Percentiles rank a stretch among this genome's conserved stretches.
phyloP scores from a whole-genome alignment of 148 eudicot genomes.

The Vaccinium vitisidaea region DNA sequence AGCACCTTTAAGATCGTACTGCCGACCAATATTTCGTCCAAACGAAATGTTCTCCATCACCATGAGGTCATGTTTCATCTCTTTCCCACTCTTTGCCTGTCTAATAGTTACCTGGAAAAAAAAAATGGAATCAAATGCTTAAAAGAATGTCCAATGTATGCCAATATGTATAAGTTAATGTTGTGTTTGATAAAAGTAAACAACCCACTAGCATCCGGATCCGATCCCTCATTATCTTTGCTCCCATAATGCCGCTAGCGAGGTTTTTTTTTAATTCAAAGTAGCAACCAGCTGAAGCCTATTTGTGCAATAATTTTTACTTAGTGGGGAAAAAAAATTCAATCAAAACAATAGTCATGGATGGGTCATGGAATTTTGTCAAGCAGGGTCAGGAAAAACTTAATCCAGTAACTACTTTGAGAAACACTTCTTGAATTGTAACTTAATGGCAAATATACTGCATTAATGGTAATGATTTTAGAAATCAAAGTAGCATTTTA shows the following conservation, averaged over 20 bases:
- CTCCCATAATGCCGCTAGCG: background rate
- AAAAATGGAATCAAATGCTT: slow-evolving; percentile 15
- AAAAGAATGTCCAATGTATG: background rate
- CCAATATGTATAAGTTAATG: background rate
- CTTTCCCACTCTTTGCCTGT: slow-evolving; percentile 62
- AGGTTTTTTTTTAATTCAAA: background rate
- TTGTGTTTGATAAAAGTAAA: background rate
- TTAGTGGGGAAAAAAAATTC: background rate
- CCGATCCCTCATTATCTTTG: background rate
- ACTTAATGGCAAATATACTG: background rate
- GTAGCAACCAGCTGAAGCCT: background rate
- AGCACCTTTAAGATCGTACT: slow-evolving; percentile 96
- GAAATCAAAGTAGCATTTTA: background rate
- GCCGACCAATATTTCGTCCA: slow-evolving; percentile 60
- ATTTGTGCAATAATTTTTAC: background rate
- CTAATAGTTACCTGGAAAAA: slow-evolving; percentile 62
- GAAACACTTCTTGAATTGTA: background rate
- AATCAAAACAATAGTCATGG: background rate
- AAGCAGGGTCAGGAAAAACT: background rate
- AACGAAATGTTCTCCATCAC: slow-evolving; percentile 94
- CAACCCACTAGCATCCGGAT: background rate
- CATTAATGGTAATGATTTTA: background rate
- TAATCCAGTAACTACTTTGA: background rate
- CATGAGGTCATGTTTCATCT: slow-evolving; percentile 75
- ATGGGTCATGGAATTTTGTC: background rate